Evolutionary conservation across 2,329 filamentous ascomycete species (phyloP), one percentile per base, ranked within the genome.

Genomic region (Torrubiellomyces zombiae): DNA sequence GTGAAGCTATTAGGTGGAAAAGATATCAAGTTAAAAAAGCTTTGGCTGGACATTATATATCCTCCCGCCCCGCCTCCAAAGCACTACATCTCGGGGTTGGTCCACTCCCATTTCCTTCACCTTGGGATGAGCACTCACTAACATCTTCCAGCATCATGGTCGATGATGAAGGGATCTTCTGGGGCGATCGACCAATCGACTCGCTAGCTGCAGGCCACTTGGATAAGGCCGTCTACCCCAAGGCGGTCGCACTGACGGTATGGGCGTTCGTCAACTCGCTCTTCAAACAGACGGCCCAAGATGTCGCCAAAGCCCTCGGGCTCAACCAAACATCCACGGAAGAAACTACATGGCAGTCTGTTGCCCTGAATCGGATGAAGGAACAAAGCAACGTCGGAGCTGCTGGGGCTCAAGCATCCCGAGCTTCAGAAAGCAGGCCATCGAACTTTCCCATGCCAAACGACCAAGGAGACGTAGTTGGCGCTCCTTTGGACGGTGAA

Each of bases 21-120:
- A 14, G 47, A 56, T 1, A 53, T 67, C 24, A 53, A 50, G 18
- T 32, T 73, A 16, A 53, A 52, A 17, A 58, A 58, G 28, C 55
- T 51, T 25, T 75, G 69, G 71, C 51, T 78, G 15, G 61, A 75
- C 20, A 51, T 75, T 14, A 57, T 69, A 24, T 76, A 66, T 33
- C 73, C 73, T 1, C 46, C 49, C 21, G 51, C 50, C 18, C 65
- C 71, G 20, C 70, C 73, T 2, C 69, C 72, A 5, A 59, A 57
- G 27, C 72, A 67, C 28, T 55, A 61, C 31, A 59, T 67, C 29
- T 60, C 60, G 24, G 72, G 70, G 72, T 76, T 60, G 35, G 36
- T 20, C 7, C 13, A 56, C 39, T 28, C 9, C 1, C n/a, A 3
- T 5, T 16, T 4, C 11, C 5, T 7, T 7, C n/a, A 14, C 5